phyloP scores from a whole-genome alignment of 2,329 filamentous ascomycete species.

The Neofusicoccum laricinum region DNA sequence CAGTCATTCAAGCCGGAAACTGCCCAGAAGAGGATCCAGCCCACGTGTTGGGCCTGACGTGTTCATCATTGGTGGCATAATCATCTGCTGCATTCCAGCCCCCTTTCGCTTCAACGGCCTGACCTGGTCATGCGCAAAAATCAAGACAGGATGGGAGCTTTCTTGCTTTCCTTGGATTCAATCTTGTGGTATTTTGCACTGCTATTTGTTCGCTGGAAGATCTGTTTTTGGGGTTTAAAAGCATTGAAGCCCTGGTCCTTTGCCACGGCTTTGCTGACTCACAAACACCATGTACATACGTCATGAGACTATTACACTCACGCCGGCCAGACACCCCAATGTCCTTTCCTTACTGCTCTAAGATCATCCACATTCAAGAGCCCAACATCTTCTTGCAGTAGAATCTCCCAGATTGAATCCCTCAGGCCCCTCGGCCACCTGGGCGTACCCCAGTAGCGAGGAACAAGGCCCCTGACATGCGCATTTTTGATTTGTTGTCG shows the following conservation, averaged over 20 bases:
- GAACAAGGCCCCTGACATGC: conserved; percentile 21
- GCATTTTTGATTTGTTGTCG: conserved; percentile 25
- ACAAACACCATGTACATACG: neutral
- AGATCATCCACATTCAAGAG: conserved; percentile 27
- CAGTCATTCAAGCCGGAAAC: neutral
- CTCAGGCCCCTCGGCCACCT: conserved; percentile 25
- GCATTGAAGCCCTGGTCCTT: too few species aligned
- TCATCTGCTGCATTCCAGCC: neutral
- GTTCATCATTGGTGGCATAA: neutral
- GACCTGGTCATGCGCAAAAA: neutral
- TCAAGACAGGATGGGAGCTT: too few species aligned
- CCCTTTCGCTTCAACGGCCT: neutral
- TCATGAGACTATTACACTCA: neutral
- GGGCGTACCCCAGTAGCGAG: conserved; percentile 28
- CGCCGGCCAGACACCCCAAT: neutral
- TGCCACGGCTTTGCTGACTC: neutral
- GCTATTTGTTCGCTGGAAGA: too few species aligned
- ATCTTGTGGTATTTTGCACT: too few species aligned
- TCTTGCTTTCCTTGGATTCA: too few species aligned
- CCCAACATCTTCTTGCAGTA: conserved; percentile 22
- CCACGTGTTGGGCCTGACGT: neutral
- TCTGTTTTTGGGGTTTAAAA: too few species aligned
- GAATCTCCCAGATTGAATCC: conserved; percentile 23
- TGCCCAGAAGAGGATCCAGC: neutral
- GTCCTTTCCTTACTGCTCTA: neutral